Conservation (phyloP, 208 protist genomes). For the Crithidia sp. region DNA sequence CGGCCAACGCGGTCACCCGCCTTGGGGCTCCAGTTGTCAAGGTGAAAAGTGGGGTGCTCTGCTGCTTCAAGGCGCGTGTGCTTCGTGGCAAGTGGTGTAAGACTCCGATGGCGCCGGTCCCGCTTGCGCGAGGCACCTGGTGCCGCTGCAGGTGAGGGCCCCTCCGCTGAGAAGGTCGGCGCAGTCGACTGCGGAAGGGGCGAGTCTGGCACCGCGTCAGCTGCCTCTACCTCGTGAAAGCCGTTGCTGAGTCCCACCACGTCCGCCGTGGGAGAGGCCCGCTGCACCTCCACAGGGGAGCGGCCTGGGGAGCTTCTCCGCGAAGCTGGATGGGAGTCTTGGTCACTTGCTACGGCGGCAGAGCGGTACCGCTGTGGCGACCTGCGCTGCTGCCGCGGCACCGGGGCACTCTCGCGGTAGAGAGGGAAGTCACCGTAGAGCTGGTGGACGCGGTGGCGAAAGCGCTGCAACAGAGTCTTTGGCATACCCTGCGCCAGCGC, state of each 20-base stretch:
- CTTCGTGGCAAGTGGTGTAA: conserved; percentile 13
- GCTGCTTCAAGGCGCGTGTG: conserved; percentile 13
- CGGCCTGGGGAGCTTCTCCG: conserved; percentile 24
- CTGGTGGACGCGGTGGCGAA: conserved; percentile 73
- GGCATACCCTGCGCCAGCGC: conserved; percentile 61
- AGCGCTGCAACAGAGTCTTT: conserved; percentile 62
- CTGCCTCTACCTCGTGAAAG: not conserved
- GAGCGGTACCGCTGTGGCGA: conserved; percentile 36
- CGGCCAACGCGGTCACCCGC: conserved; percentile 75
- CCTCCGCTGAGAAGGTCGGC: conserved; percentile 15
- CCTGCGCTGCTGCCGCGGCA: conserved; percentile 12
- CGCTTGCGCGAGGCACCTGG: not conserved
- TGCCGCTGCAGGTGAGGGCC: not conserved
- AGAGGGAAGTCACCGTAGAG: conserved; percentile 57
- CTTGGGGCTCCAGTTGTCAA: conserved; percentile 53
- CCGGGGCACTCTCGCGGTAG: conserved; percentile 6
- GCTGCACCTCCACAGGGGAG: conserved; percentile 11
- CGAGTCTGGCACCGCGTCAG: conserved; percentile 15
- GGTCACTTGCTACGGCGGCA: conserved; percentile 29
- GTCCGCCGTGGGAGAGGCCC: not conserved
- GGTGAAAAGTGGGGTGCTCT: conserved; percentile 6
- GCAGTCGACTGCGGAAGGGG: conserved; percentile 23
- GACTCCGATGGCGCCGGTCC: conserved; percentile 17
- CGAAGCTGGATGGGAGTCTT: conserved; percentile 23
- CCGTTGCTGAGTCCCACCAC: not conserved